phyloP scores from a whole-genome alignment of 805 yeast species.

The Lipomyces kockii region DNA sequence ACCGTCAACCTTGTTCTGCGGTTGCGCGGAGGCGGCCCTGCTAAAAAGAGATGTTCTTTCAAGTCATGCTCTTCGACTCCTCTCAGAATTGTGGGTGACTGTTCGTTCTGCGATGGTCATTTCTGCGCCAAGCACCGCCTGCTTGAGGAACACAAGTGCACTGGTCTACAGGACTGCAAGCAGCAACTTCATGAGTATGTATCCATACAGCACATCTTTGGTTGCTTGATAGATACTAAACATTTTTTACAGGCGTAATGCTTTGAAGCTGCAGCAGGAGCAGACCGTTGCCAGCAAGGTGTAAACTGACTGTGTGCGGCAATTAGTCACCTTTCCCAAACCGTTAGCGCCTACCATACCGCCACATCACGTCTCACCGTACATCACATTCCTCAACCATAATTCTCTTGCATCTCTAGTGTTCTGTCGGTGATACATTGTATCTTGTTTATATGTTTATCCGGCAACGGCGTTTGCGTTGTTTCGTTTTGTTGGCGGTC shows the following conservation, averaged over 20 bases:
- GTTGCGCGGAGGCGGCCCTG: conserved; percentile 88
- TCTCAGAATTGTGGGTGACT: conserved; percentile 72
- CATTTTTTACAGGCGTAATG: conserved; percentile 57
- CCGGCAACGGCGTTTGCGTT: conserved; percentile 10
- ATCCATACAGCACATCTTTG: neutral
- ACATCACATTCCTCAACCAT: neutral
- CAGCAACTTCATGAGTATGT: conserved; percentile 70
- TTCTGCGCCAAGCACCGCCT: conserved; percentile 86
- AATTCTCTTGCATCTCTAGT: conserved; percentile 1
- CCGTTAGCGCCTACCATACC: neutral
- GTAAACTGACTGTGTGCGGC: conserved; percentile 39
- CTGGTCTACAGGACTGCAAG: conserved; percentile 77
- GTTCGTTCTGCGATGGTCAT: conserved; percentile 81
- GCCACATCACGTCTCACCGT: neutral
- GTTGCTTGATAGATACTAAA: neutral
- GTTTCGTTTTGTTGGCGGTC: conserved; percentile 4
- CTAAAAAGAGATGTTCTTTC: conserved; percentile 55
- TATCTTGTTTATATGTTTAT: neutral
- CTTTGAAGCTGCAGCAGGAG: conserved; percentile 78
- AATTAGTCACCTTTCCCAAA: neutral
- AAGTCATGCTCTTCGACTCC: conserved; percentile 67
- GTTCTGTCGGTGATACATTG: neutral
- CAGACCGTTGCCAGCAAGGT: conserved; percentile 81
- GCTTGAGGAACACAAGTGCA: conserved; percentile 81
- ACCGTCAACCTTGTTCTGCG: conserved; percentile 83